Base-by-base conservation (phyloP, 495 filamentous ascomycete species). In the Penicillium taxi region DNA sequence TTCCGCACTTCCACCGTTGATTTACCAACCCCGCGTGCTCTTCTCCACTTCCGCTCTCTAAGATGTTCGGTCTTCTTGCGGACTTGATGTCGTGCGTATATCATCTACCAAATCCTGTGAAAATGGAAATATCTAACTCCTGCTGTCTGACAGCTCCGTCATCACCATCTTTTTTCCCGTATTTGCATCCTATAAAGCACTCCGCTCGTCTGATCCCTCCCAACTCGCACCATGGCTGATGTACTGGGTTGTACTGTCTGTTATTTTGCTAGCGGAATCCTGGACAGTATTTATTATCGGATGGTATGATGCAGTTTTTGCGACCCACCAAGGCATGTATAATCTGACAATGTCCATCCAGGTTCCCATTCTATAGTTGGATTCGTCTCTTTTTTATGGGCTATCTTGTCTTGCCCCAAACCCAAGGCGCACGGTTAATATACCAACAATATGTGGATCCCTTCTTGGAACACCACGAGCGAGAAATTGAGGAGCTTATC, bases 201-300 rank as follows among this genome's bases (percentile, higher is more conserved):
- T 99, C 48, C 87, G 88, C 59, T 86, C 87, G 14, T 82, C 82
- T 27, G 84, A 95, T 61, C 90, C 90, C 11, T 78, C 85, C 21
- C 84, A 90, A 53, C 73, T 96, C 18, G 84, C 86, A 44, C 91
- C 91, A 88, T 99, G 91, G 91, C 74, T 99, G 35, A 96, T 96
- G 82, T 99, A 96, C 73, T 99, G 88, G 86, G 86, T 94, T 29
- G 86, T 94, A 19, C 71, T 96, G 31, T 81, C 85, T 26, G 80
- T 82, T 65, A 75, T 83, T 36, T 64, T 85, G 43, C 74, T 91
- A 47, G 74, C 83, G 66, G 91, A 96, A 62, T 85, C 81, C 22
- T 94, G 85, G 82, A 78, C 77, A 14, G 77, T 78, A 36, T 94
- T 86, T 63, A 76, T 96, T 54, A 70, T 96, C 25, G 69, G 72